Evolutionary conservation across 208 protist genomes (phyloP).

Genomic region (Strigomonas culicis): DNA sequence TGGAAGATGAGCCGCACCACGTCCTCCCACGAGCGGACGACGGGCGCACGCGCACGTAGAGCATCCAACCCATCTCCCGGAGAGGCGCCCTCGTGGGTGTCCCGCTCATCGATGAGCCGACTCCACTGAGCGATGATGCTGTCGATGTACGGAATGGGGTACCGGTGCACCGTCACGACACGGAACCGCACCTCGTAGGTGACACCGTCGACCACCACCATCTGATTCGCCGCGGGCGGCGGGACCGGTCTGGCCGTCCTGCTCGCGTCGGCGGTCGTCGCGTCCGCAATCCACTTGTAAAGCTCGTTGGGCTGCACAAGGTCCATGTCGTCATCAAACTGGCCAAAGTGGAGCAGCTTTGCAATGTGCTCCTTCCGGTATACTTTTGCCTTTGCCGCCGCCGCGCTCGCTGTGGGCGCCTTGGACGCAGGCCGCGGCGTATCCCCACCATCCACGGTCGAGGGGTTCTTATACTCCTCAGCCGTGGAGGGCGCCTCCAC

Average conservation of each 20-base stretch:
- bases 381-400: too few species aligned
- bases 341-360: background rate
- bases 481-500: constrained; percentile 15
- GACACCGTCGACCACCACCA: background rate
- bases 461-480: background rate
- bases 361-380: too few species aligned
- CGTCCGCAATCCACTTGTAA: too few species aligned
- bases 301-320: too few species aligned
- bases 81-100: background rate
- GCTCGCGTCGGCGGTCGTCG: background rate
- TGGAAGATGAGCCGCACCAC: constrained; percentile 39
- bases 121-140: constrained; percentile 38
- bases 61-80: background rate
- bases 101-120: constrained; percentile 12
- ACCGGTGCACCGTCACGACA: constrained; percentile 55
- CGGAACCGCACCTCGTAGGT: constrained; percentile 24
- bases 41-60: background rate
- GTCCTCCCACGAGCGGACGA: constrained; percentile 30
- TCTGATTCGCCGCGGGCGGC: background rate
- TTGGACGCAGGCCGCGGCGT: background rate
- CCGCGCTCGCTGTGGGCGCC: too few species aligned
- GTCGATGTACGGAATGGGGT: constrained; percentile 39
- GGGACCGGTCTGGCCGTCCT: background rate
- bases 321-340: constrained; percentile 1
- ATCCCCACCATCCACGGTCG: background rate